phyloP scores from a whole-genome alignment of 2,329 filamentous ascomycete species.

The Arthrobotrys musiformis region DNA sequence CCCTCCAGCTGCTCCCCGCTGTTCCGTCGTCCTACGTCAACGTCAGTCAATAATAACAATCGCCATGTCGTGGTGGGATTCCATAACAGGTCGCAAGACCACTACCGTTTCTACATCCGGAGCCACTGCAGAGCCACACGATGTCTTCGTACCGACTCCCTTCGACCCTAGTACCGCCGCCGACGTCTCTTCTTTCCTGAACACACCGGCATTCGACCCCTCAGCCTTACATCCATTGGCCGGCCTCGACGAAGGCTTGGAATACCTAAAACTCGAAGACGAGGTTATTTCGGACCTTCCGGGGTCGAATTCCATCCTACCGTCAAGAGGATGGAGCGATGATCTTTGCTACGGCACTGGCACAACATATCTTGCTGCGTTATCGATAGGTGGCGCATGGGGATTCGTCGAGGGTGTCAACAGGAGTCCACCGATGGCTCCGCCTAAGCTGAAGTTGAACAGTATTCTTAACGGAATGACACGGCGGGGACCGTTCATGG shows the following conservation, averaged over 20 bases:
- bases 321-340: slow-evolving; percentile 96
- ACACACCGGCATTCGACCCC: slow-evolving; percentile 80
- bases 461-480: slow-evolving; percentile 94
- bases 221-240: slow-evolving; percentile 91
- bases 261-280: slow-evolving; percentile 95
- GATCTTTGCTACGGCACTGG: slow-evolving; percentile 98
- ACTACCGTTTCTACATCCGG: slow-evolving; percentile 65
- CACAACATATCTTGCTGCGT: slow-evolving; percentile 88
- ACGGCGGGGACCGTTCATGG: slow-evolving; percentile 89
- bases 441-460: slow-evolving; percentile 92
- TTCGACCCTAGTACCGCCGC: slow-evolving; percentile 79
- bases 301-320: slow-evolving; percentile 85
- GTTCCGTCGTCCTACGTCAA: not conserved
- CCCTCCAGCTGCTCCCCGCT: not conserved
- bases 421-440: slow-evolving; percentile 74
- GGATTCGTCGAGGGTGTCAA: slow-evolving; percentile 88
- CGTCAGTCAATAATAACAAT: slow-evolving; percentile 11
- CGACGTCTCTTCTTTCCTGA: slow-evolving; percentile 88
- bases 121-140: slow-evolving; percentile 64
- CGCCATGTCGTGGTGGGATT: slow-evolving; percentile 63
- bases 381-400: slow-evolving; percentile 89
- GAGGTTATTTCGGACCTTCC: slow-evolving; percentile 86
- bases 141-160: slow-evolving; percentile 68
- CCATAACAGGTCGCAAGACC: slow-evolving; percentile 62
- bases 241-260: slow-evolving; percentile 90